These are phyloP conservation scores for Claviceps quebecensis DNA, from an alignment of 2,329 filamentous ascomycete genomes.

Conservation along the genomic window DNA sequence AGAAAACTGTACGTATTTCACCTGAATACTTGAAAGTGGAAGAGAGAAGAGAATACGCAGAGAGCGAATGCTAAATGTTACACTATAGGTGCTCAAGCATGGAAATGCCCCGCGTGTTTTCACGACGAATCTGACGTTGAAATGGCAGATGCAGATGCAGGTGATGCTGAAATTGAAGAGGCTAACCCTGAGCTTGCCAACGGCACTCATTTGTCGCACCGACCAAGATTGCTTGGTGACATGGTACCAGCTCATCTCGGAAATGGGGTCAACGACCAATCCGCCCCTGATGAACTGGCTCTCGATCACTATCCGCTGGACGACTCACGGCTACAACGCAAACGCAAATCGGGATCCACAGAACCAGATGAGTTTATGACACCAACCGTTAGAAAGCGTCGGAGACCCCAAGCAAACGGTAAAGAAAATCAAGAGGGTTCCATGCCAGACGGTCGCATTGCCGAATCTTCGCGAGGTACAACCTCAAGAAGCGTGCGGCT, in stretches of 20 bases:
- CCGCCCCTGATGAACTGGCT: conserved; percentile 60
- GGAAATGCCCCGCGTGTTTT: conserved; percentile 39
- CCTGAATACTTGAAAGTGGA: not conserved
- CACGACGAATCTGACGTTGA: conserved; percentile 14
- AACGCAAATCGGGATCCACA: conserved; percentile 67
- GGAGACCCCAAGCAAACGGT: conserved; percentile 33
- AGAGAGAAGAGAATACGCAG: no score
- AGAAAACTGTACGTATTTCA: conserved; percentile 16
- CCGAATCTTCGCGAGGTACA: conserved; percentile 13
- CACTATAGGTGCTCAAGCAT: conserved; percentile 25
- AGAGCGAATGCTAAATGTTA: conserved; percentile 11
- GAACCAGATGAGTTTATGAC: conserved; percentile 43
- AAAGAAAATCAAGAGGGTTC: conserved; percentile 23
- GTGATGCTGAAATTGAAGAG: conserved; percentile 12
- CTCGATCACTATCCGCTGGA: conserved; percentile 61
- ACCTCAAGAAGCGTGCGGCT: conserved; percentile 45
- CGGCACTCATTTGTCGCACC: conserved; percentile 15
- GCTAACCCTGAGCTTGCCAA: conserved; percentile 12
- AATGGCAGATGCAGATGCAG: conserved; percentile 15
- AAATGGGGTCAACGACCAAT: conserved; percentile 30
- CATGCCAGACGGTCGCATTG: conserved; percentile 13
- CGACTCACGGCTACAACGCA: conserved; percentile 63
- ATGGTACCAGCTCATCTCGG: conserved; percentile 25
- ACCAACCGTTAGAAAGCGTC: conserved; percentile 38
- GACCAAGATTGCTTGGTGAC: conserved; percentile 27